Base-by-base conservation (phyloP, 371 early-diverging fungal genomes). In the Conidiobolus incongruus region DNA sequence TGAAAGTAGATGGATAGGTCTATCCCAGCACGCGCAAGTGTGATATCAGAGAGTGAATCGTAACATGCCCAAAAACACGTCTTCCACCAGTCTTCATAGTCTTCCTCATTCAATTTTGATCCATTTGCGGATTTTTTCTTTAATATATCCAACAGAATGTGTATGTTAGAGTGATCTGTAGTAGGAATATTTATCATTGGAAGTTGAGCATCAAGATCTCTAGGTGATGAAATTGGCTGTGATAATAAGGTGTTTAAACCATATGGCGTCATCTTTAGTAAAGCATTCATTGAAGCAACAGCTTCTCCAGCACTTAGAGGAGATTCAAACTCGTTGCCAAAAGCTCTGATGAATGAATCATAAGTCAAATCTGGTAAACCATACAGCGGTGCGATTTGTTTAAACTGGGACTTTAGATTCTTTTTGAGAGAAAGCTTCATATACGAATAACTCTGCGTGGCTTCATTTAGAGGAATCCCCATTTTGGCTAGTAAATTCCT, bases 401-500 rank as follows among this genome's bases (percentile, higher is more conserved):
- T 67, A 23, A 90, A 70, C 31, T 78, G 70, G 21, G 59, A 53
- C 30, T 61, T 56, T 13, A 90, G 58, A 33, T 66, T 65, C 40
- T 51, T 50, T 38, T 82, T 82, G 24, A 82, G 64, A 5, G 68
- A 65, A n/a, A 80, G 64, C 40, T 75, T 70, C 78, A 90, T 81
- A 48, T 83, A 79, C 31, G 70, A 56, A 61, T 72, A 88, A 21
- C 64, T 65, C 49, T 82, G 75, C 34, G 65, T 59, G 35, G 68
- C 66, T 50, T 82, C 71, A 2, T 48, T 43, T 72, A 56, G 16
- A 75, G 56, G 1, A 77, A 76, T 75, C 62, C 93, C 93, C 73
- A 89, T 82, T 52, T 82, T 81, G 36, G 83, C 86, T 45, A 92
- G 56, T 52, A 92, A 57, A 29, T 78, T 73, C 30, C 70, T 61